phyloP scores from a whole-genome alignment of 345 rosid genomes.

The Raphanus raphanistrum region DNA sequence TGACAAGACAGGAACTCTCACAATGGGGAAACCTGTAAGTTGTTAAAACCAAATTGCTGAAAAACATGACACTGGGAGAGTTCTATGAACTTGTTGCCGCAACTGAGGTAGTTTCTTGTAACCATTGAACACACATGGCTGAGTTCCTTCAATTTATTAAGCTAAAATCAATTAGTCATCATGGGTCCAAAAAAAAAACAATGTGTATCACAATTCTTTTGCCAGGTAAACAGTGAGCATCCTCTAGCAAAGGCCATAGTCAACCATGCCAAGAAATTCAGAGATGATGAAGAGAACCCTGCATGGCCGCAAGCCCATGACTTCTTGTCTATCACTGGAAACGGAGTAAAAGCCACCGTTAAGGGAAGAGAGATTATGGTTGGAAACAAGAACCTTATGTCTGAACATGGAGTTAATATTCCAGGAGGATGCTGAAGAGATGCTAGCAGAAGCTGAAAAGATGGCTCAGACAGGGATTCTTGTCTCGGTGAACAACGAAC shows the following conservation, averaged over 20 bases:
- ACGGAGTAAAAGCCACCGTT: slow-evolving; percentile 80
- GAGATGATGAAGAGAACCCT: slow-evolving; percentile 72
- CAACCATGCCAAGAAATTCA: slow-evolving; percentile 70
- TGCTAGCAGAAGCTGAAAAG: slow-evolving; percentile 63
- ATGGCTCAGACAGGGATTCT: slow-evolving; percentile 84
- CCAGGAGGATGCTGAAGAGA: slow-evolving; percentile 61
- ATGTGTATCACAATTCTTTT: neutral
- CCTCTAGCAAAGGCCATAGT: slow-evolving; percentile 89
- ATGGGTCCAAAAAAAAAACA: neutral
- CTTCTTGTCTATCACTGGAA: slow-evolving; percentile 72
- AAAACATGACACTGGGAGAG: slow-evolving; percentile 64
- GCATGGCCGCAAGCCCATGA: slow-evolving; percentile 77
- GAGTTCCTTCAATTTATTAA: neutral
- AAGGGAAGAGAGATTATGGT: slow-evolving; percentile 58
- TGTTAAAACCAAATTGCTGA: slow-evolving; percentile 68
- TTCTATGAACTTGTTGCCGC: slow-evolving; percentile 84
- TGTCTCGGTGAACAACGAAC: slow-evolving; percentile 57
- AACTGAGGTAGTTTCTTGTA: slow-evolving; percentile 58
- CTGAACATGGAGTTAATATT: slow-evolving; percentile 45
- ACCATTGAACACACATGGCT: neutral
- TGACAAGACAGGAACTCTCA: slow-evolving; percentile 98
- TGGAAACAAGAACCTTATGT: slow-evolving; percentile 83
- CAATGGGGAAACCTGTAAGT: slow-evolving; percentile 84
- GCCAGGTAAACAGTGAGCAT: slow-evolving; percentile 78
- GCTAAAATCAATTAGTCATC: no score